Evolutionary conservation across 176 grass and related monocot genomes (phyloP), one percentile per base, ranked within the genome.

Genomic region (Elymus sibiricus): DNA sequence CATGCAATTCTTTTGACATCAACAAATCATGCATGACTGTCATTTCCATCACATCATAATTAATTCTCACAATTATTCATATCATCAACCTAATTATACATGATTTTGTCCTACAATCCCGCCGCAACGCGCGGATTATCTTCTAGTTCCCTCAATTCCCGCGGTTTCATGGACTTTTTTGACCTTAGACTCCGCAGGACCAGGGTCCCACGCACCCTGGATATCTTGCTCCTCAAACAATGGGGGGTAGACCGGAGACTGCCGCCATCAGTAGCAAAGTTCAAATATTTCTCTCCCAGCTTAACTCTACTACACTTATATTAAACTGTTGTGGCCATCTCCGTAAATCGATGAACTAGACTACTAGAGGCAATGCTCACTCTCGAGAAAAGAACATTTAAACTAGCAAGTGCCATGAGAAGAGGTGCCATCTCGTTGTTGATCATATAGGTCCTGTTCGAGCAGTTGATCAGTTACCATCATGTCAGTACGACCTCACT

Each of bases 101-200:
- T n/a, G n/a, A n/a, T n/a, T n/a, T n/a, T n/a, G n/a, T n/a, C n/a
- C 31, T 32, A 32, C 31, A 1, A 32, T 32, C 31, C 31, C 31
- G 31, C 3, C 2, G 31, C 31, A 32, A 32, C 3, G 31, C 2
- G 31, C 31, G 31, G 31, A 3, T 32, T 32, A 32, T 32, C 31
- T 32, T 49, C 13, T 51, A 17, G n/a, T 47, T 31, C 42, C 43
- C 72, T 49, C 15, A 17, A 1, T 75, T 51, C 43, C 43, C 72
- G 72, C 25, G 72, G 72, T 75, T 75, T 75, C 72, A 11, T 75
- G 43, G 43, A 19, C 43, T 16, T 31, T 75, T 75, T 75, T 75
- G 43, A 75, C 72, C 72, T 6, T 51, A 43, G 71, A 74, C 7
- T 49, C 40, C 24, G 6, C 38, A 15, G 11, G 22, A 42, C 37